These are phyloP conservation scores for Leccinum pellstonianum DNA, from an alignment of 768 basidiomycete genomes.

Conservation along the genomic window DNA sequence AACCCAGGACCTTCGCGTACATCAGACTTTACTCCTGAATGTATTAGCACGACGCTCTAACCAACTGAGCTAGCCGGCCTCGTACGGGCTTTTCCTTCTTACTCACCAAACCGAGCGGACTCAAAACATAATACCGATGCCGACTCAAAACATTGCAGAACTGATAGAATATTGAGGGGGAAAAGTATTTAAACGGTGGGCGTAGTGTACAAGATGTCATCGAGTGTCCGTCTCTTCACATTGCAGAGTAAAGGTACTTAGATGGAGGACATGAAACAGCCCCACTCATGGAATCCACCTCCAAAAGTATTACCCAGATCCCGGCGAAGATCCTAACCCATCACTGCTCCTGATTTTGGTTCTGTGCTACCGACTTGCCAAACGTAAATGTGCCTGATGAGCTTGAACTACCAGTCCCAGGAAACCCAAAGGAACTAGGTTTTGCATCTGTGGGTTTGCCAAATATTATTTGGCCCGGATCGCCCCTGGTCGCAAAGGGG, in stretches of 20 bases:
- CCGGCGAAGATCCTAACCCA: not conserved
- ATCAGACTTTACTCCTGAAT: not conserved
- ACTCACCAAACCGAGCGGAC: not conserved
- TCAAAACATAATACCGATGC: not conserved
- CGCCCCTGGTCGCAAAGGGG: not conserved
- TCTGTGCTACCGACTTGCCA: constrained; percentile 30
- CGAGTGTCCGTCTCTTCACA: constrained; percentile 1
- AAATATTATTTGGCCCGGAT: constrained; percentile 11
- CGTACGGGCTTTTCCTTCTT: not conserved
- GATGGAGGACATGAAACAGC: not conserved
- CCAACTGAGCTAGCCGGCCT: constrained; percentile 91
- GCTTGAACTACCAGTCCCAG: constrained; percentile 18
- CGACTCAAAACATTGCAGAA: not conserved
- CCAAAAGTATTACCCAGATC: not conserved
- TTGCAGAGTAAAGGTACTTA: not conserved
- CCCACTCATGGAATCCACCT: not conserved
- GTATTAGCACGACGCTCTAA: constrained; percentile 86
- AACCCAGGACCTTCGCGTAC: constrained; percentile 40
- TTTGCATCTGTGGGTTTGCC: constrained; percentile 20
- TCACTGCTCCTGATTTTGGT: constrained; percentile 36
- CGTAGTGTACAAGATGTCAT: constrained; percentile 19
- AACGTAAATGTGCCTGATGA: constrained; percentile 22
- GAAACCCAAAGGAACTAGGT: constrained; percentile 35
- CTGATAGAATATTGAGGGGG: not conserved
- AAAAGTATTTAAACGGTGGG: constrained; percentile 5